phyloP scores from a whole-genome alignment of 305 asterid genomes.

The Fraxinus sp. region DNA sequence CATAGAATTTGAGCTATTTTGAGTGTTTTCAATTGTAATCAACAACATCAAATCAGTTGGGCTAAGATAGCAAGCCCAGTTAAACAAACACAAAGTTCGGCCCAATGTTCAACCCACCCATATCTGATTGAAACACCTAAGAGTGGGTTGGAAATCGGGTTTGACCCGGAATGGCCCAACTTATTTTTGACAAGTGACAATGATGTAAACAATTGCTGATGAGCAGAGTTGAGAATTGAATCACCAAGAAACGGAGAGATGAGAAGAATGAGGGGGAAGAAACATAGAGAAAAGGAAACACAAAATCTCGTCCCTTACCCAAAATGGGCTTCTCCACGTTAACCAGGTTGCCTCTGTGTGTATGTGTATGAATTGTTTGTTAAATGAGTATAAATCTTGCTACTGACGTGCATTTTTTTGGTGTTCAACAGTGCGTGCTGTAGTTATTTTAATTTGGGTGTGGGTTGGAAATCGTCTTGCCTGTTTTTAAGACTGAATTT shows the following conservation, averaged over 20 bases:
- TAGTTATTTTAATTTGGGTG: conserved; percentile 31
- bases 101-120: background rate
- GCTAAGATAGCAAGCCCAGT: background rate
- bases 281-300: conserved; percentile 19
- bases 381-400: conserved; percentile 1
- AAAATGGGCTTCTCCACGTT: conserved; percentile 48
- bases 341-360: conserved; percentile 32
- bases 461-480: conserved; percentile 54
- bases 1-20: too few relatives aligned
- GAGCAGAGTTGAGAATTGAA: background rate
- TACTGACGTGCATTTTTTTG: conserved; percentile 1
- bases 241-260: conserved; percentile 5
- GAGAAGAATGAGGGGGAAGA: conserved; percentile 24
- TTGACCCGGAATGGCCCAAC: background rate
- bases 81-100: background rate
- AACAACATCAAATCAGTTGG: background rate
- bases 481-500: conserved; percentile 41
- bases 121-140: background rate
- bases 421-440: conserved; percentile 35
- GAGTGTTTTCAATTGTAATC: too few relatives aligned
- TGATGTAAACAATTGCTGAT: background rate
- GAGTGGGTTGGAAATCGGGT: background rate
- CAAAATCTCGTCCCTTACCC: background rate
- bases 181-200: background rate
- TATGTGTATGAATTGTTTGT: background rate